Base-by-base conservation (phyloP, 371 early-diverging fungal species). In the Capillidium heterosporum region DNA sequence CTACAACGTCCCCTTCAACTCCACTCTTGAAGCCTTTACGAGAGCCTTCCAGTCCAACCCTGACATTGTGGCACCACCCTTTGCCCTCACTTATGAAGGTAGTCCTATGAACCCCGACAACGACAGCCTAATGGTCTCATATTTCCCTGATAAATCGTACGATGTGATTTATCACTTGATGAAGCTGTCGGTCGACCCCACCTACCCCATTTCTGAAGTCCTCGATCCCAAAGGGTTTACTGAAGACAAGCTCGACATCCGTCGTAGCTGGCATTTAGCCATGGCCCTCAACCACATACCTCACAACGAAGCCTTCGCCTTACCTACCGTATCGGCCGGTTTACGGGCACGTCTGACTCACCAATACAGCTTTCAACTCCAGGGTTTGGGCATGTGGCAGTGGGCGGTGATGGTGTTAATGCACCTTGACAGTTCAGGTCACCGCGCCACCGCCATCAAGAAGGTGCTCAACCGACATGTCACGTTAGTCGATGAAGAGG, bases 381-480 rank as follows among this genome's bases (percentile, higher is more conserved):
- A 82, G 66, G 46, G 54, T 0, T 31, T 78, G 41, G 85, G 84
- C 0, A 60, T 80, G 40, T 85, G 84, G 83, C 67, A 80, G 27
- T 84, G 82, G 84, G 76, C 82, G 1, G 63, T 76, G 49, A 85
- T 72, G 65, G 59, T 68, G 24, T 63, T 66, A 4, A 42, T 64
- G 24, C 62, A 67, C 42, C 23, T 68, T 49, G 59, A 64, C 19
- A 35, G 53, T 1, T 52, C 63, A 0, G 27, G 32, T 11, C 19
- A 55, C 0, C 49, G 63, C 19, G 61, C 59, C 39, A 23, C 32
- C 3, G 58, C 40, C 0, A 31, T 60, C 13, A 59, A 58, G 15
- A 56, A 58, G 19, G 21, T 60, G 1, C 44, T 65, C 19, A 65
- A 58, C 23, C 60, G 62, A 21, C 40, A 59, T 46, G 59, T 62